Evolutionary conservation across 345 rosid genomes (phyloP), one percentile per base, ranked within the genome.

Genomic region (Populus alba): DNA sequence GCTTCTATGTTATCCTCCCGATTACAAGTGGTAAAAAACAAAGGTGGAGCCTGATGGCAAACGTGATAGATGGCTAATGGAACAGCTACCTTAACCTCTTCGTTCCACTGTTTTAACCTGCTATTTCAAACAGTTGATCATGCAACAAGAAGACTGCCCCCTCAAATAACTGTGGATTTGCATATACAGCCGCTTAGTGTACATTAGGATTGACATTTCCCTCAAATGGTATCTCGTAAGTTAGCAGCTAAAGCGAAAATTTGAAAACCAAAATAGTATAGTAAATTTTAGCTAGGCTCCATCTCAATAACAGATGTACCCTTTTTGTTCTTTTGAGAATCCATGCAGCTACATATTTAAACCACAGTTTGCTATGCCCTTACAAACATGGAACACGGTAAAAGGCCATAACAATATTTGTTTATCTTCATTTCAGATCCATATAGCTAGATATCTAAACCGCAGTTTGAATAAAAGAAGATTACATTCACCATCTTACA

Each of bases 81-180:
- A 76, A 43, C 25, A 17, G 53, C 27, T 35, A 68, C 41, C 15
- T 18, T 68, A n/a, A 68, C 55, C 25, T 57, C 67, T 20, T 49
- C 78, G 18, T 67, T 35, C 51, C 22, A 15, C 11, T 31, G 63
- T 20, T 68, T 67, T 67, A 27, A 38, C 35, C 62, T 18, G 49
- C 49, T 76, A n/a, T 51, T 76, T 67, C 38, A 37, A 22, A 49
- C 33, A 38, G 57, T 69, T 61, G n/a, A 33, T 12, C 25, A 76
- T 61, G 29, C 17, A 71, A 51, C 61, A 77, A 9, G 75, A 71
- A 62, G 59, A 81, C 43, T 39, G 22, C 23, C 47, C 63, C 59
- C 29, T 62, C 33, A 71, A 38, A 57, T 37, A 49, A 31, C 70
- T 29, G 47, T 8, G 43, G 47, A 15, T 41, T 33, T 33, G 20